Base-by-base conservation (phyloP, 192 early-diverging fungal species). In the Coemansia sp. region DNA sequence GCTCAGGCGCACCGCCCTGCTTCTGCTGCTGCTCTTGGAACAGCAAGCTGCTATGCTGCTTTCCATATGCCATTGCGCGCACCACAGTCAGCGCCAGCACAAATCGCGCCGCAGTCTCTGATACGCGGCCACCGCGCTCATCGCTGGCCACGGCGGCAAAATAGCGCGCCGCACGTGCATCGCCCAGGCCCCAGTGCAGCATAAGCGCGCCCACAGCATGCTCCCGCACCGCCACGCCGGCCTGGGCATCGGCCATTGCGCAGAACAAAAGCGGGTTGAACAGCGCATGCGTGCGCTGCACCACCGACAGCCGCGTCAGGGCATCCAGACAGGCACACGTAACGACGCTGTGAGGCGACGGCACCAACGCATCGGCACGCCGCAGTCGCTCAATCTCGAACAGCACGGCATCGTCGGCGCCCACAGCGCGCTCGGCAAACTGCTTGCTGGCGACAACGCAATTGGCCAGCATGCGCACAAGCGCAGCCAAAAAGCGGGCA, bases 331-430 rank as follows among this genome's bases (percentile, higher is more conserved):
- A 93, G 6, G 86, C 80, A 7, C 88, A 83, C 0, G 94, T 96
- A 12, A 98, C 82, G 1, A 88, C 82, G 57, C 96, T 96, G 60
- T 93, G 92, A 68, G 89, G 92, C 0, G 92, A 91, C 4, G 93
- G 90, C n/a, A 91, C 87, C 25, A 94, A 73, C 74, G 88, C 76
- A 65, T 98, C 96, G 14, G 89, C 65, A 4, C 84, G 87, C 3
- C 91, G 82, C 66, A 91, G 87, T 6, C 93, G 83, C 64, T 94
- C 87, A 50, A 96, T 85, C 82, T 96, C 94, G 12, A 22, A 58
- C 59, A 83, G 57, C 51, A 70, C 63, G 4, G 60, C 56, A 4
- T 65, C 59, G 22, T 65, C 67, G 0, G 49, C 64, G 10, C 39
- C 47, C 55, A 70, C 19, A 0, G 64, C 48, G 52, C 10, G 23